Evolutionary conservation across 805 yeast species (phyloP).

Genomic region (Cyberlindnera subsufficiens): DNA sequence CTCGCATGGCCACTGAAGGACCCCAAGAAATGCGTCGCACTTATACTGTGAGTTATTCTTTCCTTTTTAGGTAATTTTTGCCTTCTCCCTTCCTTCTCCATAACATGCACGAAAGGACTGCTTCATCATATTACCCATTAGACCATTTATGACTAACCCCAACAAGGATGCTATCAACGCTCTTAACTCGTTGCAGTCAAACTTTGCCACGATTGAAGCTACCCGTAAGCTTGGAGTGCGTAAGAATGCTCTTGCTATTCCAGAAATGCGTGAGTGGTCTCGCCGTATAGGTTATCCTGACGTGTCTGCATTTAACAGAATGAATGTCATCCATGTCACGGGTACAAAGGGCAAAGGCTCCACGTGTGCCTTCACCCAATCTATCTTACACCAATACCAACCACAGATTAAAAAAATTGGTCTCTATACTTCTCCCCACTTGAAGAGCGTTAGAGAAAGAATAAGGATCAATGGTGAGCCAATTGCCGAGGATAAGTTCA

Average conservation of each 20-base stretch:
- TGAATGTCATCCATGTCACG: constrained; percentile 86
- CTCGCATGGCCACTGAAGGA: constrained; percentile 4
- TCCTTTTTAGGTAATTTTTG: not conserved
- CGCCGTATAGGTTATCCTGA: constrained; percentile 56
- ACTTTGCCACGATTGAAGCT: constrained; percentile 85
- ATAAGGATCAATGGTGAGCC: constrained; percentile 85
- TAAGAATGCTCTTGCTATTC: constrained; percentile 63
- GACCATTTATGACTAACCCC: not conserved
- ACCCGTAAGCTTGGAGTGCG: constrained; percentile 58
- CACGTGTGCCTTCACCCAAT: constrained; percentile 89
- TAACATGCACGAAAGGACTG: too few relatives aligned
- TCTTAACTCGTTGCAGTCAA: constrained; percentile 83
- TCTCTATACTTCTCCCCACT: constrained; percentile 93
- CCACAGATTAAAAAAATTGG: constrained; percentile 61
- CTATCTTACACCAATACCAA: constrained; percentile 63
- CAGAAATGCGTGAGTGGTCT: constrained; percentile 82
- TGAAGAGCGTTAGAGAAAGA: constrained; percentile 88
- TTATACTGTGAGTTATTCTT: constrained; percentile 9
- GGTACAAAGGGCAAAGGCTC: constrained; percentile 99
- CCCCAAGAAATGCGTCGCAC: constrained; percentile 12
- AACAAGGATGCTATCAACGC: constrained; percentile 71
- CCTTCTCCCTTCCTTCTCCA: not conserved
- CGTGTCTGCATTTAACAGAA: constrained; percentile 59
- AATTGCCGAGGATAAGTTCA: constrained; percentile 70
- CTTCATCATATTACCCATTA: not conserved